Evolutionary conservation across 1,284 basidiomycete species (phyloP).

Genomic region (Pholiota adiposa): DNA sequence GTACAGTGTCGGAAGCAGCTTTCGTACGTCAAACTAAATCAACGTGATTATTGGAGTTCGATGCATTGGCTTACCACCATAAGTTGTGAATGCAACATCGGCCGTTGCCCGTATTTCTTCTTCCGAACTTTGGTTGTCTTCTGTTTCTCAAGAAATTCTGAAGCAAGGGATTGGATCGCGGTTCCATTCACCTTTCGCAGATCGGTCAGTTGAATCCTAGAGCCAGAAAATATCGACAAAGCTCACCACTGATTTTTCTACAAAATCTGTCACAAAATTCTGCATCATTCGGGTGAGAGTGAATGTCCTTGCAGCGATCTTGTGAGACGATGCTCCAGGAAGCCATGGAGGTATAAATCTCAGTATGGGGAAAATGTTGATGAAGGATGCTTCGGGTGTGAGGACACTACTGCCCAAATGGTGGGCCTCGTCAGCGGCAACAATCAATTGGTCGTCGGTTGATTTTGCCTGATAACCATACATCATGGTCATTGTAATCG

Average conservation of each 20-base stretch:
- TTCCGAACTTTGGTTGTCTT: slow-evolving; percentile 6
- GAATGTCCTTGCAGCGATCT: background rate
- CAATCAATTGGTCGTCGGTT: background rate
- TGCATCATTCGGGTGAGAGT: background rate
- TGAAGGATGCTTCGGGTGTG: background rate
- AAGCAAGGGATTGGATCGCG: slow-evolving; percentile 26
- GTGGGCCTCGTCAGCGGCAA: background rate
- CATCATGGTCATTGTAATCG: slow-evolving; percentile 4
- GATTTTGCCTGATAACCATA: slow-evolving; percentile 7
- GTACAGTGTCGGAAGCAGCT: slow-evolving; percentile 1
- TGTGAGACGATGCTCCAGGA: background rate
- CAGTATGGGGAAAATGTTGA: slow-evolving; percentile 5
- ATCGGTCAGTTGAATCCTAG: background rate
- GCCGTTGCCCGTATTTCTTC: slow-evolving; percentile 23
- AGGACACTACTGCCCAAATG: background rate
- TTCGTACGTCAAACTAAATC: background rate
- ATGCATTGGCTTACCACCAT: slow-evolving; percentile 17
- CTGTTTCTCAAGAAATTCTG: slow-evolving; percentile 26
- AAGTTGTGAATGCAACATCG: slow-evolving; percentile 21
- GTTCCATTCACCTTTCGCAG: slow-evolving; percentile 19
- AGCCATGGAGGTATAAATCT: slow-evolving; percentile 1
- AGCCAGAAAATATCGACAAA: background rate
- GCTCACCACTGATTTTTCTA: background rate
- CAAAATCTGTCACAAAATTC: background rate
- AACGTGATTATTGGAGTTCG: background rate